Evolutionary conservation across 805 yeast species (phyloP), one percentile per base, ranked within the genome.

Genomic region (Cyberlindnera saturnus): DNA sequence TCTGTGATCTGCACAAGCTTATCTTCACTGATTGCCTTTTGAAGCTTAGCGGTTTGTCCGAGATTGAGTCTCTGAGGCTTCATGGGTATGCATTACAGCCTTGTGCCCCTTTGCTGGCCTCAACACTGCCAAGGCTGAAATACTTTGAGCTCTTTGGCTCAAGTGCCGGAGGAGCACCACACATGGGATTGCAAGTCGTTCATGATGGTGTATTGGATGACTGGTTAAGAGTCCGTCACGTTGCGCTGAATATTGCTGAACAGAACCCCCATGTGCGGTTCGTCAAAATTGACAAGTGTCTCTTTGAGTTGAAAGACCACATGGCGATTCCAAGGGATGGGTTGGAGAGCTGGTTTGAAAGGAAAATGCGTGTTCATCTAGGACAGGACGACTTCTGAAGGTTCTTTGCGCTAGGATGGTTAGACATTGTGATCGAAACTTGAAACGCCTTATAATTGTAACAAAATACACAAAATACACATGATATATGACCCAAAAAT

Each of bases 161-260:
- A 16, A 67, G 70, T 19, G 71, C 81, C 0, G 75, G 79, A 1
- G 78, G 77, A 2, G 64, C 72, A 2, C 82, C 80, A 17, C 73
- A 75, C 48, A 57, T 72, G 65, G 82, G 81, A 0, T 58, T 75
- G 18, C 80, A 76, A 13, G 74, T 70, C 59, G 62, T 66, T 3
- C 76, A 76, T 52, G 78, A 78, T 10, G 74, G 76, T 5, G 64
- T 78, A 4, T 70, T 68, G 53, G 83, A 78, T 54, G 74, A 73
- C 45, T 77, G 82, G 82, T 66, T 67, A 46, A 66, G 75, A 43
- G 76, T 77, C 3, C 78, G 74, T 49, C 79, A 74, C 49, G 70
- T 75, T 7, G 83, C 81, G 1, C 47, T 62, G 34, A 60, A 65
- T 6, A 68, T 74, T 42, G 50, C 62, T 29, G 46, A 62, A 17